phyloP scores from a whole-genome alignment of 768 basidiomycete species.

The Phylloporus arenicola region DNA sequence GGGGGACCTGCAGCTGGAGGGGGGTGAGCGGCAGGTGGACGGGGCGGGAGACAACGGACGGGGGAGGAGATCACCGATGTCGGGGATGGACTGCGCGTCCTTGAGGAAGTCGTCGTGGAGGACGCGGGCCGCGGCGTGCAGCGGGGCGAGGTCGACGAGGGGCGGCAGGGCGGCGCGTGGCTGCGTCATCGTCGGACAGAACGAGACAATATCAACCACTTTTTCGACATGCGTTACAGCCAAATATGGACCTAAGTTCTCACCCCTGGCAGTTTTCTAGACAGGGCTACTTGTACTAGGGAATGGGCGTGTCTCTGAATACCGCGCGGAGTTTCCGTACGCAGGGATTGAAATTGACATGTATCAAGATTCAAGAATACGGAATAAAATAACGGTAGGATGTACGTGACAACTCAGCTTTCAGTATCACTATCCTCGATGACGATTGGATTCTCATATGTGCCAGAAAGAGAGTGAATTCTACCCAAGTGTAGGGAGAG shows the following conservation, averaged over 20 bases:
- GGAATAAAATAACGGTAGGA: not conserved
- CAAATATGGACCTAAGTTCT: not conserved
- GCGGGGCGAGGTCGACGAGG: conserved; percentile 52
- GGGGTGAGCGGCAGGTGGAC: conserved; percentile 5
- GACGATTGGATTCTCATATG: conserved; percentile 20
- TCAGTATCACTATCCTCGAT: conserved; percentile 20
- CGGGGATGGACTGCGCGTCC: conserved; percentile 71
- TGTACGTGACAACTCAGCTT: not conserved
- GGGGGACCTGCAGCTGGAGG: conserved; percentile 53
- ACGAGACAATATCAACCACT: not conserved
- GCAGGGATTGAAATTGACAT: not conserved
- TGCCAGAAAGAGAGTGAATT: conserved; percentile 8
- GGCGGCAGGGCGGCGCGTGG: conserved; percentile 14
- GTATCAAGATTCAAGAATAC: not conserved
- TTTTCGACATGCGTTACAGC: not conserved
- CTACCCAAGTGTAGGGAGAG: conserved; percentile 4
- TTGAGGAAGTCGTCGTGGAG: conserved; percentile 65
- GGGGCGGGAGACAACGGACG: conserved; percentile 36
- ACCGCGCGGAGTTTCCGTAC: not conserved
- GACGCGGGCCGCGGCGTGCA: conserved; percentile 63
- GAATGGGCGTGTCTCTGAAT: not conserved
- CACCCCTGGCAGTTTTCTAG: not conserved
- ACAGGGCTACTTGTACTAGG: too few relatives aligned
- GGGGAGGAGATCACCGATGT: conserved; percentile 64
- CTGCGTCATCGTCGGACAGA: conserved; percentile 12